A percentile compares a stretch with the other conserved stretches of the same genome.
Evolutionary conservation across 805 yeast genomes (phyloP).

Genomic region (Pichia scutulata): DNA sequence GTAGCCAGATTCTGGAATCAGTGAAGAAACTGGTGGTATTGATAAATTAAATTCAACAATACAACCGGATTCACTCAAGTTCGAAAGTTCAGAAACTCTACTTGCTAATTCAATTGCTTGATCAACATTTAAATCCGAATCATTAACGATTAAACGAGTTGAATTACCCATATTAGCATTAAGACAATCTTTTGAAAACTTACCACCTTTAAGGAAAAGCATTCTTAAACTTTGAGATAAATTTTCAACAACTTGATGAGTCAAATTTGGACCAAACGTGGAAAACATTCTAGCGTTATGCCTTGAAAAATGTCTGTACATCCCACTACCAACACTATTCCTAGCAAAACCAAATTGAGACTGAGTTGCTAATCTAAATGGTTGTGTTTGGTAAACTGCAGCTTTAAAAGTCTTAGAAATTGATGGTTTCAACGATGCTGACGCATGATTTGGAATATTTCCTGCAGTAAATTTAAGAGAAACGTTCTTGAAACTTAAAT

Average conservation of each 20-base stretch:
- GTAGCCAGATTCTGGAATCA: slow-evolving; percentile 18
- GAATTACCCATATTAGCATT: slow-evolving; percentile 12
- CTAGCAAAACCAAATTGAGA: slow-evolving; percentile 6
- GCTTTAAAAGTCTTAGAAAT: slow-evolving; percentile 12
- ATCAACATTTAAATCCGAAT: slow-evolving; percentile 23
- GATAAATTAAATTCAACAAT: slow-evolving; percentile 49
- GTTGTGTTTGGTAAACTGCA: slow-evolving; percentile 22
- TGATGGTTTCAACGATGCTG: not conserved
- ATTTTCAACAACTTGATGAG: slow-evolving; percentile 52
- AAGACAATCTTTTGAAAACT: slow-evolving; percentile 18
- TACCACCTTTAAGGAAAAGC: slow-evolving; percentile 29
- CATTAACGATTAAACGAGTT: slow-evolving; percentile 6
- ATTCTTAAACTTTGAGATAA: slow-evolving; percentile 43
- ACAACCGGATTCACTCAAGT: slow-evolving; percentile 33
- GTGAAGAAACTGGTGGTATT: slow-evolving; percentile 14
- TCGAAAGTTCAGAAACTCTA: slow-evolving; percentile 23
- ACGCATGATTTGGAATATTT: not conserved
- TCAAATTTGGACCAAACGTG: slow-evolving; percentile 29
- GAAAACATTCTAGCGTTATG: slow-evolving; percentile 33
- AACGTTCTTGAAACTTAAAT: not conserved
- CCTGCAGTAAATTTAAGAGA: not conserved
- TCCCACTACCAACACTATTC: slow-evolving; percentile 18
- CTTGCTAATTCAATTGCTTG: slow-evolving; percentile 29
- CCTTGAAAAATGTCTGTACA: slow-evolving; percentile 30
- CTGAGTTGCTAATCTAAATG: slow-evolving; percentile 20